phyloP scores from a whole-genome alignment of 2,329 filamentous ascomycete species.

The Nigrospora sphaerica region DNA sequence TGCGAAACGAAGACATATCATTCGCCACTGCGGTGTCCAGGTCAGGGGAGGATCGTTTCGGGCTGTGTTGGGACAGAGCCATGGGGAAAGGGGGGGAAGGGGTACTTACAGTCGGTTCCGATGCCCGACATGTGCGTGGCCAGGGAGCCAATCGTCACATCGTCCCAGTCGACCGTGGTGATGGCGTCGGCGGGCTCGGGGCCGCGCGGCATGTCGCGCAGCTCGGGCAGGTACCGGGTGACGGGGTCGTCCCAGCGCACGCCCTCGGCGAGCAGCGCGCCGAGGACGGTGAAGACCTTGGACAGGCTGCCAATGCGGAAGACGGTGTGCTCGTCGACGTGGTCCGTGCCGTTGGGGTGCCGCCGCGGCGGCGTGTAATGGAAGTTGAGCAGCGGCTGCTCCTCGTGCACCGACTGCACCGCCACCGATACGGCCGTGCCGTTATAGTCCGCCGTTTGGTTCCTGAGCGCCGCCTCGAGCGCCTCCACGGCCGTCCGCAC shows the following conservation, averaged over 20 bases:
- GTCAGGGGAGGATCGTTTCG: background rate
- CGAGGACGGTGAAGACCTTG: slow-evolving; percentile 23
- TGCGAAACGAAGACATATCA: background rate
- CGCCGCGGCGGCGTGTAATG: slow-evolving; percentile 17
- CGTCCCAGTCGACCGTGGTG: slow-evolving; percentile 14
- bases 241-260: slow-evolving; percentile 21
- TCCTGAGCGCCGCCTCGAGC: background rate
- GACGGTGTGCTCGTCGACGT: slow-evolving; percentile 18
- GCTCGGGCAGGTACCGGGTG: slow-evolving; percentile 18
- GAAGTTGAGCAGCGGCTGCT: slow-evolving; percentile 16
- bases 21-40: background rate
- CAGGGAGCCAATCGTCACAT: slow-evolving; percentile 18
- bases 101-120: slow-evolving; percentile 20
- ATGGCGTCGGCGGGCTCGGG: slow-evolving; percentile 11
- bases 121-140: slow-evolving; percentile 23
- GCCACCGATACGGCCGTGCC: slow-evolving; percentile 28
- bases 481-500: background rate
- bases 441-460: slow-evolving; percentile 13
- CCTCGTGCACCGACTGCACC: slow-evolving; percentile 18
- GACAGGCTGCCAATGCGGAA: slow-evolving; percentile 22
- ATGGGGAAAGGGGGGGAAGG: background rate
- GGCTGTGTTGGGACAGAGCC: background rate
- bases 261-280: slow-evolving; percentile 19
- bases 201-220: slow-evolving; percentile 9
- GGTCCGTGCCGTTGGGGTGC: slow-evolving; percentile 7